phyloP scores from a whole-genome alignment of 2,329 filamentous ascomycete species.

The Saccharata proteae region DNA sequence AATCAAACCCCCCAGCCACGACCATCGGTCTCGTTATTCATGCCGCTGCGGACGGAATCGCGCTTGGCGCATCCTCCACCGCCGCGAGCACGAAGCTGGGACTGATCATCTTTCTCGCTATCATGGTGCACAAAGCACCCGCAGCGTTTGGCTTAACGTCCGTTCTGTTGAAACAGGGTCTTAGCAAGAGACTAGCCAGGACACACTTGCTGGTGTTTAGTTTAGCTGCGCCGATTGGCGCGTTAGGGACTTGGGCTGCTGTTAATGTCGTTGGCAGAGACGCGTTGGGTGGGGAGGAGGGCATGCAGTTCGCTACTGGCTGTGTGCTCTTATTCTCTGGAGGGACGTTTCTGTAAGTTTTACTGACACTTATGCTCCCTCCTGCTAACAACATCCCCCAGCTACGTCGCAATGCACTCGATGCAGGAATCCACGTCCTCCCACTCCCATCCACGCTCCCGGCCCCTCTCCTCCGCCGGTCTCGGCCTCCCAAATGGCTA shows the following conservation, averaged over 20 bases:
- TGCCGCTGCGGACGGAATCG: slow-evolving; percentile 87
- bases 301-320: slow-evolving; percentile 77
- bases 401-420: slow-evolving; percentile 96
- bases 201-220: slow-evolving; percentile 86
- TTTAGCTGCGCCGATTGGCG: slow-evolving; percentile 76
- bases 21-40: slow-evolving; percentile 95
- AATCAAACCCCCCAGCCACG: slow-evolving; percentile 33
- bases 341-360: slow-evolving; percentile 80
- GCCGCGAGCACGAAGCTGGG: slow-evolving; percentile 54
- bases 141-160: slow-evolving; percentile 92
- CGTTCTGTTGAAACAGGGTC: slow-evolving; percentile 76
- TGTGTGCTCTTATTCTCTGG: slow-evolving; percentile 90
- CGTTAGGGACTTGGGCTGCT: slow-evolving; percentile 68
- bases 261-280: slow-evolving; percentile 61
- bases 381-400: slow-evolving; percentile 23
- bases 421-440: slow-evolving; percentile 63
- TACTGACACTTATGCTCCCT: slow-evolving; percentile 3
- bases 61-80: slow-evolving; percentile 71
- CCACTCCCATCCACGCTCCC: slow-evolving; percentile 16
- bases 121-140: slow-evolving; percentile 95
- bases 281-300: slow-evolving; percentile 43
- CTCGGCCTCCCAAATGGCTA: slow-evolving; percentile 29
- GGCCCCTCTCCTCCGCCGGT: slow-evolving; percentile 38
- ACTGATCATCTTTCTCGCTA: slow-evolving; percentile 86
- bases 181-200: slow-evolving; percentile 74